These are phyloP conservation scores for Acaromyces ingoldii DNA, from an alignment of 1,284 basidiomycete species.

Conservation along the genomic window DNA sequence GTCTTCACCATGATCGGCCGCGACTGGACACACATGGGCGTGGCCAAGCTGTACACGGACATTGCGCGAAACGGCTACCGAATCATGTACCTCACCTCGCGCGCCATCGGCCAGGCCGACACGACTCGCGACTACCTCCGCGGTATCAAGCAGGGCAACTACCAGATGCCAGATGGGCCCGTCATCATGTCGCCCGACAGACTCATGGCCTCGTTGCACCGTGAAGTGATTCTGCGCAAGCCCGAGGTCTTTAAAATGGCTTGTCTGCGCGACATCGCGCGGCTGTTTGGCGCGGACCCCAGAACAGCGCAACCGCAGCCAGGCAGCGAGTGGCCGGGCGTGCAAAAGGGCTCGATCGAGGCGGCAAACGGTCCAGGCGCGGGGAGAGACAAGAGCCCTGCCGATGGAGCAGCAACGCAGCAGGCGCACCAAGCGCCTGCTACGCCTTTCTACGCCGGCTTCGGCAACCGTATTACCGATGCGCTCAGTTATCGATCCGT, in stretches of 20 bases:
- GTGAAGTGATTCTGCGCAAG: conserved; percentile 65
- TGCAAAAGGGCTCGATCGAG: too few relatives aligned
- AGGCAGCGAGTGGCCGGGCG: conserved; percentile 12
- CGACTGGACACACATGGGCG: conserved; percentile 99
- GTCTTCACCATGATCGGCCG: conserved; percentile 97
- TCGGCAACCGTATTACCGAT: conserved; percentile 97
- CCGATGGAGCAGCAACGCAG: not conserved
- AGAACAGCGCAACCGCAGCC: conserved; percentile 14
- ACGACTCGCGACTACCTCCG: conserved; percentile 92
- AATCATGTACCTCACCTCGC: conserved; percentile 94
- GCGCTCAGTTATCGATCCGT: conserved; percentile 94
- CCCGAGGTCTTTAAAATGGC: conserved; percentile 99
- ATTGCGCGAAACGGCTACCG: conserved; percentile 93
- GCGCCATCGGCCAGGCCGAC: conserved; percentile 97
- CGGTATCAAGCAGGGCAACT: conserved; percentile 90
- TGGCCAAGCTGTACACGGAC: conserved; percentile 97
- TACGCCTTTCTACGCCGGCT: conserved; percentile 88
- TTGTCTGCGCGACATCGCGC: conserved; percentile 89
- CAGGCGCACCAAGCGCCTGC: conserved; percentile 12
- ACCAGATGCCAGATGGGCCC: conserved; percentile 91
- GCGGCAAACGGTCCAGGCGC: not conserved
- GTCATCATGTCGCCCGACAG: conserved; percentile 99
- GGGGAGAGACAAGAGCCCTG: too few relatives aligned
- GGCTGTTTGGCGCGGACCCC: conserved; percentile 69
- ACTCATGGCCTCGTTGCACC: conserved; percentile 86